These are phyloP conservation scores for Glomus cerebriforme DNA, from an alignment of 192 early-diverging fungal genomes.

Conservation along the genomic window DNA sequence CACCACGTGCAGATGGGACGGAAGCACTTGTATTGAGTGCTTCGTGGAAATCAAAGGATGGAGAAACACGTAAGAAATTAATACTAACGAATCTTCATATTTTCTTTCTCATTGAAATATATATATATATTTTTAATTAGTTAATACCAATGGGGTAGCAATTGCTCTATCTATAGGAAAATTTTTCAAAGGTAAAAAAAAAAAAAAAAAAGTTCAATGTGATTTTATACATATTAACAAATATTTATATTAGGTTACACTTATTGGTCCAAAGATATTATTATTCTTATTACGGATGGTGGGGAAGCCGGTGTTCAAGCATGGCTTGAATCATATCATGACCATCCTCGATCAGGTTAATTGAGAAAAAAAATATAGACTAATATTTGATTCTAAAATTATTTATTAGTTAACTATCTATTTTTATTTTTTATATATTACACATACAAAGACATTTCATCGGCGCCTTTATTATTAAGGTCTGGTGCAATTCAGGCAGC, in stretches of 20 bases:
- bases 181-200: constrained; percentile 48
- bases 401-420: too few species aligned
- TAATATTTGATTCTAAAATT: neutral
- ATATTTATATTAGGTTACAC: constrained; percentile 49
- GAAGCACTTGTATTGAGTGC: constrained; percentile 87
- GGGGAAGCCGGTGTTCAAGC: constrained; percentile 75
- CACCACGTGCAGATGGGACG: constrained; percentile 84
- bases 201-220: constrained; percentile 42
- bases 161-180: constrained; percentile 52
- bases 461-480: constrained; percentile 41
- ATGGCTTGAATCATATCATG: constrained; percentile 92
- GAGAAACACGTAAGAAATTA: neutral
- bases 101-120: constrained; percentile 24
- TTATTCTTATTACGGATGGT: constrained; percentile 83
- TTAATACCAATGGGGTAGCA: constrained; percentile 51
- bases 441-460: neutral
- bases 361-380: neutral
- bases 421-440: neutral
- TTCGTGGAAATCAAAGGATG: constrained; percentile 70
- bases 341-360: constrained; percentile 46
- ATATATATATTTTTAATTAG: constrained; percentile 23
- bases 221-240: neutral
- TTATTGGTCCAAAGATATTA: constrained; percentile 92
- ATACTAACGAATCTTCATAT: neutral
- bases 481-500: constrained; percentile 87